Conservation (phyloP, 2,329 filamentous ascomycete species). For the Penicillium verrucosum region DNA sequence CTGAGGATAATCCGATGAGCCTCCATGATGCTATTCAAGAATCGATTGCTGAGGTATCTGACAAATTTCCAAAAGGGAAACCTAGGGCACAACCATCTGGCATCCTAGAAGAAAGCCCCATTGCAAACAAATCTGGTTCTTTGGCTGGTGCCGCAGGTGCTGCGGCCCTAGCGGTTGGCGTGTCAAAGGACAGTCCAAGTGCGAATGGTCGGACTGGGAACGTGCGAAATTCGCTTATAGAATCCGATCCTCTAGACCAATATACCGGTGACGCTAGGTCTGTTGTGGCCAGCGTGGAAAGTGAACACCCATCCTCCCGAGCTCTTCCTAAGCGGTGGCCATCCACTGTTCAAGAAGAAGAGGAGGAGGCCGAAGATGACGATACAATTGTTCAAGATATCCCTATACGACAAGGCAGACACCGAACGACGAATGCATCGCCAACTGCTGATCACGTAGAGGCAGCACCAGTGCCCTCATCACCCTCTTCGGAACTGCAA, state of each 20-base stretch:
- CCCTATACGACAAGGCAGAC: not conserved
- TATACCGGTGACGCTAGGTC: not conserved
- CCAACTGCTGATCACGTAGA: slow-evolving; percentile 15
- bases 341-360: slow-evolving; percentile 9
- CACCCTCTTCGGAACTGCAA: slow-evolving; percentile 15
- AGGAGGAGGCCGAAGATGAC: not conserved
- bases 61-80: slow-evolving; percentile 29
- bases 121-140: slow-evolving; percentile 23
- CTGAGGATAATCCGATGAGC: slow-evolving; percentile 19
- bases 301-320: slow-evolving; percentile 13
- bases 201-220: slow-evolving; percentile 8
- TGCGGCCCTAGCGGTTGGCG: slow-evolving; percentile 29
- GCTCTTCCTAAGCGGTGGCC: slow-evolving; percentile 12
- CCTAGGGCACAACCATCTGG: slow-evolving; percentile 19
- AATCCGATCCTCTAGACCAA: not conserved
- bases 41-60: slow-evolving; percentile 22
- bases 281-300: not conserved
- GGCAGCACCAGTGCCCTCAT: slow-evolving; percentile 17
- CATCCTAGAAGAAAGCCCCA: slow-evolving; percentile 28
- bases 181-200: slow-evolving; percentile 13
- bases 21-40: slow-evolving; percentile 23
- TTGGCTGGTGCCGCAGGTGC: slow-evolving; percentile 31
- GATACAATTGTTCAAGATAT: not conserved
- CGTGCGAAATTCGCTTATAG: not conserved
- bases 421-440: slow-evolving; percentile 9